Percentiles rank a stretch among this genome's conserved stretches.
These are phyloP conservation scores for Meira miltonrushii DNA, from an alignment of 1,284 basidiomycete genomes.

Conservation along the genomic window DNA sequence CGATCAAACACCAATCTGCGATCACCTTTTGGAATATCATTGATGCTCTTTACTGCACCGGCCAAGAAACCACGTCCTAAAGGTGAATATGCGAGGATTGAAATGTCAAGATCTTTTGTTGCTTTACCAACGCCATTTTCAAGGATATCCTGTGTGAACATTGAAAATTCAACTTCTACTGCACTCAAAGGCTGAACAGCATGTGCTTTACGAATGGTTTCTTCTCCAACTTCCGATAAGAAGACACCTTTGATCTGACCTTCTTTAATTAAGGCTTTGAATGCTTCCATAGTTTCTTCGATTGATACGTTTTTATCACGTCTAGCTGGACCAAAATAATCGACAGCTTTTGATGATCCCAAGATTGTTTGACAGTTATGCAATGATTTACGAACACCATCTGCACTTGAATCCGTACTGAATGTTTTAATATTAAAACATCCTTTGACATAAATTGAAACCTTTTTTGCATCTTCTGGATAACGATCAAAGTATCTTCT, in stretches of 20 bases:
- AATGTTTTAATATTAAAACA: slow-evolving; percentile 31
- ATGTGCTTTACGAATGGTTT: slow-evolving; percentile 30
- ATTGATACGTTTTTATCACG: too few species aligned
- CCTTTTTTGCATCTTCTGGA: slow-evolving; percentile 59
- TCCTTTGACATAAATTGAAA: slow-evolving; percentile 59
- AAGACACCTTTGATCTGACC: slow-evolving; percentile 41
- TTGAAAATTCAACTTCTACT: slow-evolving; percentile 64
- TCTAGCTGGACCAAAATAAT: too few species aligned
- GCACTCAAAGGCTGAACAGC: slow-evolving; percentile 56
- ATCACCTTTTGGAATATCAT: slow-evolving; percentile 60
- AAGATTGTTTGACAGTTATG: too few species aligned
- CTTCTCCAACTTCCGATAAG: slow-evolving; percentile 37
- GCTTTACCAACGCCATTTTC: slow-evolving; percentile 53
- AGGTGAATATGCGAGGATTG: slow-evolving; percentile 64
- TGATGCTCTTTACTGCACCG: slow-evolving; percentile 58
- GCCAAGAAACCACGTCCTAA: slow-evolving; percentile 63
- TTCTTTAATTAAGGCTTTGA: slow-evolving; percentile 28
- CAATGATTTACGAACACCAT: too few species aligned
- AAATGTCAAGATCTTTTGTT: slow-evolving; percentile 57
- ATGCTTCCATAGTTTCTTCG: slow-evolving; percentile 31
- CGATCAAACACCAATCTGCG: slow-evolving; percentile 54
- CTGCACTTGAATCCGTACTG: too few species aligned
- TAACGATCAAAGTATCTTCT: slow-evolving; percentile 58
- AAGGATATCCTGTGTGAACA: slow-evolving; percentile 59
- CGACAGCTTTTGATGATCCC: too few species aligned